Evolutionary conservation across 768 basidiomycete genomes (phyloP).

Genomic region (Termitomyces sp.): DNA sequence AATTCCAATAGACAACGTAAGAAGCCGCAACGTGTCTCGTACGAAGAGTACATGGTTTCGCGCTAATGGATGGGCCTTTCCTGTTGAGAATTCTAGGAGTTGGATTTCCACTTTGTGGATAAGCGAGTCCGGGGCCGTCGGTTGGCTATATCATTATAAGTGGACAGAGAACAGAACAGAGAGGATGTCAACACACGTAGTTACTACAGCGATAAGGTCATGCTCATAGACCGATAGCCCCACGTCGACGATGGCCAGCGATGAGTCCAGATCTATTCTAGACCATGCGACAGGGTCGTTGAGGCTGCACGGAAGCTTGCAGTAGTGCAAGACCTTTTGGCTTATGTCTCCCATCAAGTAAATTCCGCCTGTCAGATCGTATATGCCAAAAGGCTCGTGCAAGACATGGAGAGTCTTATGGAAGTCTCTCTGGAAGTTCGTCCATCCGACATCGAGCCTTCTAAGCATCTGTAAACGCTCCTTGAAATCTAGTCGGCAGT

Average conservation of each 20-base stretch:
- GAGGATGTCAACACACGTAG: constrained; percentile 27
- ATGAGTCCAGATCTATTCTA: constrained; percentile 21
- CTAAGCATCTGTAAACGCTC: constrained; percentile 9
- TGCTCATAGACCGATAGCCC: constrained; percentile 41
- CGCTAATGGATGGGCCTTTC: constrained; percentile 32
- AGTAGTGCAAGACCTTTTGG: constrained; percentile 26
- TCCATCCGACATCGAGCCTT: constrained; percentile 10
- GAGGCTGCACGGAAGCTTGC: constrained; percentile 26
- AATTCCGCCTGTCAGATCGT: constrained; percentile 38
- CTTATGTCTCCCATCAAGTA: constrained; percentile 34
- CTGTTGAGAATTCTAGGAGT: constrained; percentile 32
- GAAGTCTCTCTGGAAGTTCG: constrained; percentile 5
- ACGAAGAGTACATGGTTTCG: constrained; percentile 26
- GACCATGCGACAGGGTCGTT: constrained; percentile 26
- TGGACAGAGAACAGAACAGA: background rate
- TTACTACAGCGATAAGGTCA: constrained; percentile 39
- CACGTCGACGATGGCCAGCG: constrained; percentile 34
- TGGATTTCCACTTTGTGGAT: constrained; percentile 16
- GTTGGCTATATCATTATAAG: background rate
- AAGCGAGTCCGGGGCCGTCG: background rate
- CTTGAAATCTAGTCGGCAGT: background rate
- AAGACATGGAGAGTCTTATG: background rate
- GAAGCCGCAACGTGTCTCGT: constrained; percentile 15
- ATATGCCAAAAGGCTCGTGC: constrained; percentile 28
- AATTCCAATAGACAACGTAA: constrained; percentile 30